phyloP scores from a whole-genome alignment of 2,329 filamentous ascomycete species.

The Penicillium digitatum region DNA sequence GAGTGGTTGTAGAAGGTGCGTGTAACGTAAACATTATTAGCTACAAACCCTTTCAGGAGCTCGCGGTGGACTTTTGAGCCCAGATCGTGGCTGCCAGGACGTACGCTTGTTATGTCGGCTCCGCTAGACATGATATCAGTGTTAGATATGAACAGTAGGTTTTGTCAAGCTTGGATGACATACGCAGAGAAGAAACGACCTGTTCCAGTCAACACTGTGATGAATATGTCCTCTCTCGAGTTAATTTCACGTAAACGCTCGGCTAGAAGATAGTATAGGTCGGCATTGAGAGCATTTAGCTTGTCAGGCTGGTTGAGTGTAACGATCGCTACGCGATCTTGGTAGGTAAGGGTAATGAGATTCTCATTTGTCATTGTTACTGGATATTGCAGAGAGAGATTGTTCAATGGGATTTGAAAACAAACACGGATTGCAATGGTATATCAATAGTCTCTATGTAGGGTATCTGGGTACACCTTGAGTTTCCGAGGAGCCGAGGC shows the following conservation, averaged over 20 bases:
- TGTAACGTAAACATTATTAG: conserved; percentile 84
- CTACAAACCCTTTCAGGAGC: conserved; percentile 68
- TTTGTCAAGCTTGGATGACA: conserved; percentile 6
- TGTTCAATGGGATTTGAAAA: not conserved
- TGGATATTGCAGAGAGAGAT: not conserved
- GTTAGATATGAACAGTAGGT: not conserved
- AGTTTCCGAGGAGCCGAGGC: not conserved
- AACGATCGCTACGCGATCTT: conserved; percentile 71
- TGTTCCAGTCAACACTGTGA: conserved; percentile 79
- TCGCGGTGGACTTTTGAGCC: conserved; percentile 49
- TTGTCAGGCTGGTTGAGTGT: conserved; percentile 82
- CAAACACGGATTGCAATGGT: not conserved
- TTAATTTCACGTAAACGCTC: conserved; percentile 73
- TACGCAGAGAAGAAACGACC: conserved; percentile 86
- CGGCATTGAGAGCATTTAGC: conserved; percentile 73
- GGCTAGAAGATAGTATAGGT: conserved; percentile 74
- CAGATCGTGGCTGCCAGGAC: conserved; percentile 38
- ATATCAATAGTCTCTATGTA: not conserved
- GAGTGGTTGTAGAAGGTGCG: conserved; percentile 89
- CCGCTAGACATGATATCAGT: conserved; percentile 59
- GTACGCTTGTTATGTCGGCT: conserved; percentile 66
- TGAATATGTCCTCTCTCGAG: conserved; percentile 69
- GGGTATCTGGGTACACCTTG: not conserved
- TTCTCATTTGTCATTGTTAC: conserved; percentile 37
- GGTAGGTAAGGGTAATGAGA: conserved; percentile 58